Conservation (phyloP, 2,329 filamentous ascomycete genomes). For the Cladosporium colombiae region DNA sequence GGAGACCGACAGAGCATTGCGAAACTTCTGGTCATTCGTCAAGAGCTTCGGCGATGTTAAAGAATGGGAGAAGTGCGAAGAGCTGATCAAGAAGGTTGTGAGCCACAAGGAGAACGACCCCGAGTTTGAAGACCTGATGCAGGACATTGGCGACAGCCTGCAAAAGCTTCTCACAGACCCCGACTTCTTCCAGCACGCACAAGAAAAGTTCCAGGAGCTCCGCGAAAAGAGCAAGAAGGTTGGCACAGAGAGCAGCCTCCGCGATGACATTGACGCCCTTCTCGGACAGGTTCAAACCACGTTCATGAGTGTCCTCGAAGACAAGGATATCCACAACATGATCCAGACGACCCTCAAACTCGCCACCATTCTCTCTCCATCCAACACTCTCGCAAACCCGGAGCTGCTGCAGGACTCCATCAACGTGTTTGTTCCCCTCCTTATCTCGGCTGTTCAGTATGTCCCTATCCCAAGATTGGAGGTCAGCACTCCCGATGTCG, state of each 20-base stretch:
- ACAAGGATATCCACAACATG: constrained; percentile 71
- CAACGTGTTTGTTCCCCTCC: constrained; percentile 76
- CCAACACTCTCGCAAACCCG: constrained; percentile 63
- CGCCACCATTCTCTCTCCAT: constrained; percentile 67
- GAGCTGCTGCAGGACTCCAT: constrained; percentile 74
- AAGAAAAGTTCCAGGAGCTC: constrained; percentile 64
- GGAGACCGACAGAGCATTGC: constrained; percentile 72
- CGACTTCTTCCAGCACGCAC: constrained; percentile 76
- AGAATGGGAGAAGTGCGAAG: constrained; percentile 75
- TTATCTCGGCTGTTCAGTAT: constrained; percentile 78
- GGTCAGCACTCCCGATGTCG: constrained; percentile 77
- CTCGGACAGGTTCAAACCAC: constrained; percentile 69
- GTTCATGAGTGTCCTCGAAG: constrained; percentile 66
- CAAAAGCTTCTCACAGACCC: constrained; percentile 84
- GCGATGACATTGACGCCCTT: constrained; percentile 71
- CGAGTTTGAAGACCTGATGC: constrained; percentile 77
- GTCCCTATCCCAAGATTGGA: constrained; percentile 90
- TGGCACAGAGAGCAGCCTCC: constrained; percentile 66
- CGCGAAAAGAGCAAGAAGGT: constrained; percentile 59
- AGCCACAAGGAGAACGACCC: constrained; percentile 75
- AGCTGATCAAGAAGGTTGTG: constrained; percentile 68
- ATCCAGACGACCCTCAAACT: constrained; percentile 67
- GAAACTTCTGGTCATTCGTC: constrained; percentile 78
- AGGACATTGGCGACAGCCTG: constrained; percentile 70
- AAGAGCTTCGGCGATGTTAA: constrained; percentile 74